Percentiles rank a stretch among this genome's conserved stretches.
These are phyloP conservation scores for Chalciporus chontae DNA, from an alignment of 768 basidiomycete species.

Conservation along the genomic window DNA sequence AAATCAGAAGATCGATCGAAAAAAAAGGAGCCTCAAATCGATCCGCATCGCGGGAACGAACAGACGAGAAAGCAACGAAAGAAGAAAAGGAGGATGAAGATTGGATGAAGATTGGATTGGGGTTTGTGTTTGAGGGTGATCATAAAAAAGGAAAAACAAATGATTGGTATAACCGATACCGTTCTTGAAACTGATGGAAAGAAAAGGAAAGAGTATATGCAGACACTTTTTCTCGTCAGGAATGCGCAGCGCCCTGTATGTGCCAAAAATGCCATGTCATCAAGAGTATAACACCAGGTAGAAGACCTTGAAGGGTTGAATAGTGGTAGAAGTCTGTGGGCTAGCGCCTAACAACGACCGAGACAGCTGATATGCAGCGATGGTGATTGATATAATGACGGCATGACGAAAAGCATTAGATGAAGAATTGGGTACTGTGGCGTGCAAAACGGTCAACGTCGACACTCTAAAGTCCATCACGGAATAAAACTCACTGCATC, in stretches of 20 bases:
- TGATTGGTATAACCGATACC: slow-evolving; percentile 20
- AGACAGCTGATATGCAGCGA: slow-evolving; percentile 26
- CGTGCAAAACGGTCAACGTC: slow-evolving; percentile 5
- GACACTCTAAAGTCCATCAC: background rate
- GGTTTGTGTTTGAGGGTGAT: background rate
- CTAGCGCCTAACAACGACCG: slow-evolving; percentile 26
- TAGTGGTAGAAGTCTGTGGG: slow-evolving; percentile 27
- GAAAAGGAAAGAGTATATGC: slow-evolving; percentile 1
- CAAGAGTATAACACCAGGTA: slow-evolving; percentile 25
- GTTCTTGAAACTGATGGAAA: slow-evolving; percentile 1
- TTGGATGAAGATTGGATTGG: background rate
- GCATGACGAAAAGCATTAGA: slow-evolving; percentile 44
- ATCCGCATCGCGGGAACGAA: background rate
- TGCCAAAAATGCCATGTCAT: slow-evolving; percentile 18
- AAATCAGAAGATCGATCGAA: background rate
- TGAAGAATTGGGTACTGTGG: slow-evolving; percentile 81
- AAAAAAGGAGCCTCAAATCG: background rate
- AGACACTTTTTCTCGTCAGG: slow-evolving; percentile 24
- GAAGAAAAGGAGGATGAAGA: background rate
- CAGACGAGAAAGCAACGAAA: background rate
- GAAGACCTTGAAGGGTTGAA: slow-evolving; percentile 15
- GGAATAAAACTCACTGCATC: slow-evolving; percentile 64
- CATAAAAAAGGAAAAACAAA: slow-evolving; percentile 3
- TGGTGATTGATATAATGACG: slow-evolving; percentile 16
- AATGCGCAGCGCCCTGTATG: slow-evolving; percentile 30